Evolutionary conservation across 805 yeast genomes (phyloP).

Genomic region (Peterozyma xylosa): DNA sequence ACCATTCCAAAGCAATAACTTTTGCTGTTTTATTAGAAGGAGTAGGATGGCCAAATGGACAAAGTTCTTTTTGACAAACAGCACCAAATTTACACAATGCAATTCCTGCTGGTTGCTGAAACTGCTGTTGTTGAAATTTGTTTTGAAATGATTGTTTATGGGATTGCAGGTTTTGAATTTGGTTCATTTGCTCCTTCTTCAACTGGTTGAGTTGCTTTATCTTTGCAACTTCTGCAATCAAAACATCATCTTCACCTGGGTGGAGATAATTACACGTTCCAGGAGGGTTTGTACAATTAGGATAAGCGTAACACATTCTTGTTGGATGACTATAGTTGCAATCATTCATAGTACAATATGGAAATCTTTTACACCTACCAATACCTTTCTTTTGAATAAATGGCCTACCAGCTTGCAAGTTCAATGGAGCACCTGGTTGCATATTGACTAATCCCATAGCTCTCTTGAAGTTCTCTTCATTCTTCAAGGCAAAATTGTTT

Average conservation of each 20-base stretch:
- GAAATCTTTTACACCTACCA: slow-evolving; percentile 66
- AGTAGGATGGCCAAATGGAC: slow-evolving; percentile 91
- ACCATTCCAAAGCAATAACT: slow-evolving; percentile 67
- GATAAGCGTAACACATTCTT: slow-evolving; percentile 63
- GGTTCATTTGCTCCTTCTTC: slow-evolving; percentile 11
- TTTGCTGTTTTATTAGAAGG: slow-evolving; percentile 73
- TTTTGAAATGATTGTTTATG: slow-evolving; percentile 29
- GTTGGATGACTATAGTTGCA: slow-evolving; percentile 81
- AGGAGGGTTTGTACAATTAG: slow-evolving; percentile 69
- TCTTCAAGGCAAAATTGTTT: slow-evolving; percentile 27
- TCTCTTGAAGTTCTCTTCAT: slow-evolving; percentile 32
- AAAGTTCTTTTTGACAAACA: slow-evolving; percentile 66
- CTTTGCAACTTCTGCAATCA: slow-evolving; percentile 61
- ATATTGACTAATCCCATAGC: slow-evolving; percentile 25
- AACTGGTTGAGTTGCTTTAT: slow-evolving; percentile 34
- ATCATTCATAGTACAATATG: slow-evolving; percentile 57
- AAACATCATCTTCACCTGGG: slow-evolving; percentile 75
- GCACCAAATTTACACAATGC: slow-evolving; percentile 71
- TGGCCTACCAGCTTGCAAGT: slow-evolving; percentile 16
- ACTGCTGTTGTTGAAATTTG: slow-evolving; percentile 28
- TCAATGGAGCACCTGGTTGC: slow-evolving; percentile 2
- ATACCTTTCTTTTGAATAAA: slow-evolving; percentile 41
- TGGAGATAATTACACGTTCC: slow-evolving; percentile 82
- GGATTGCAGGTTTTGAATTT: slow-evolving; percentile 21
- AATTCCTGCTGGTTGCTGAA: slow-evolving; percentile 17